These are phyloP conservation scores for Cymodocea nodosa DNA, from an alignment of 116 monocot genomes.

Conservation along the genomic window DNA sequence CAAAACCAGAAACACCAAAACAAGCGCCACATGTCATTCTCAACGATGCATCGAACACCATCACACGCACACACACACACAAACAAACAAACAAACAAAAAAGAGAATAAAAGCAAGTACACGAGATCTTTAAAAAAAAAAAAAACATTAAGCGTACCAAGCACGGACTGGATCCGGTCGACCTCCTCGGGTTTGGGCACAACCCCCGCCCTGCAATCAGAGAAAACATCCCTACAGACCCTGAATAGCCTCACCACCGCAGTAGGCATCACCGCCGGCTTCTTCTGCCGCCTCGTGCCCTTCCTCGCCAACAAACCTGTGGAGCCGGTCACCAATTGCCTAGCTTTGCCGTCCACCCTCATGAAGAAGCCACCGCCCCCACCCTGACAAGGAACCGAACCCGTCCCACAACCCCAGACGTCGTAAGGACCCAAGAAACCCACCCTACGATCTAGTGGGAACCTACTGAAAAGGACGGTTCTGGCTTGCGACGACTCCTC, in stretches of 20 bases:
- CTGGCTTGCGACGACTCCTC: neutral
- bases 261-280: slow-evolving; percentile 4
- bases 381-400: neutral
- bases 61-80: neutral
- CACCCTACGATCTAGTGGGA: neutral
- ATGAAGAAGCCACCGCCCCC: neutral
- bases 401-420: neutral
- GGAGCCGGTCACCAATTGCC: slow-evolving; percentile 1
- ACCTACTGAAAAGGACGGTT: neutral
- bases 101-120: neutral
- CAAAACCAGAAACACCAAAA: neutral
- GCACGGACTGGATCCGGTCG: slow-evolving; percentile 25
- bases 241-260: slow-evolving; percentile 27
- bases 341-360: slow-evolving; percentile 6
- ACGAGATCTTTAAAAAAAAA: neutral
- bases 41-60: no score
- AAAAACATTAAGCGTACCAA: slow-evolving; percentile 20
- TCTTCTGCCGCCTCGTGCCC: slow-evolving; percentile 21
- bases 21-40: neutral
- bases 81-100: no score
- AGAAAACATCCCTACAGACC: slow-evolving; percentile 37
- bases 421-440: neutral
- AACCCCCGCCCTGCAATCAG: slow-evolving; percentile 8
- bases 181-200: slow-evolving; percentile 35
- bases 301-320: slow-evolving; percentile 15